Percentiles rank a stretch among this genome's conserved stretches.
phyloP scores from a whole-genome alignment of 306 rosid genomes.

The Citrullus amarus region DNA sequence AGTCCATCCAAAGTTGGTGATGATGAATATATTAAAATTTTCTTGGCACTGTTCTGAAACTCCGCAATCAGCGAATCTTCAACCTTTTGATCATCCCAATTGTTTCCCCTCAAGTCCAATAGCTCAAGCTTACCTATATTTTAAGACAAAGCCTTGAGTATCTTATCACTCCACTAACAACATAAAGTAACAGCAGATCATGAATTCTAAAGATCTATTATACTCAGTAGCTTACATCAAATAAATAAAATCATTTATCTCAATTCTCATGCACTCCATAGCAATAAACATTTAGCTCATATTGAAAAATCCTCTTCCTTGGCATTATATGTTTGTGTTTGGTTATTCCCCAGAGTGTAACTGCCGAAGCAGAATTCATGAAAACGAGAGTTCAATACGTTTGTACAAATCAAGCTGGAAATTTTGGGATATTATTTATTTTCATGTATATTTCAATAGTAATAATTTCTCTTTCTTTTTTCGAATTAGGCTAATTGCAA shows the following conservation, averaged over 20 bases:
- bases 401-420: not conserved
- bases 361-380: not conserved
- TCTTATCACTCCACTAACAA: not conserved
- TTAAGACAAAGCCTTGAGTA: not conserved
- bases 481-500: no score
- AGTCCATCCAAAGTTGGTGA: slow-evolving; percentile 23
- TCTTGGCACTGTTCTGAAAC: slow-evolving; percentile 26
- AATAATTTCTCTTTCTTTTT: no score
- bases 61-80: slow-evolving; percentile 27
- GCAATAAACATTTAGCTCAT: not conserved
- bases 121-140: slow-evolving; percentile 45
- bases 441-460: no score
- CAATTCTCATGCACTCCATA: not conserved
- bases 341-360: not conserved
- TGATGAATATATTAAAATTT: slow-evolving; percentile 33
- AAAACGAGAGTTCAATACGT: not conserved
- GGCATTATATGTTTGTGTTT: not conserved
- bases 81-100: slow-evolving; percentile 32
- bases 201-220: not conserved
- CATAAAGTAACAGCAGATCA: not conserved
- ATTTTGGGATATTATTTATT: not conserved
- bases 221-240: not conserved
- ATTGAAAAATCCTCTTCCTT: not conserved
- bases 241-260: not conserved
- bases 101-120: slow-evolving; percentile 64